phyloP scores from a whole-genome alignment of 805 yeast species.

The Isabelozyma heimii region DNA sequence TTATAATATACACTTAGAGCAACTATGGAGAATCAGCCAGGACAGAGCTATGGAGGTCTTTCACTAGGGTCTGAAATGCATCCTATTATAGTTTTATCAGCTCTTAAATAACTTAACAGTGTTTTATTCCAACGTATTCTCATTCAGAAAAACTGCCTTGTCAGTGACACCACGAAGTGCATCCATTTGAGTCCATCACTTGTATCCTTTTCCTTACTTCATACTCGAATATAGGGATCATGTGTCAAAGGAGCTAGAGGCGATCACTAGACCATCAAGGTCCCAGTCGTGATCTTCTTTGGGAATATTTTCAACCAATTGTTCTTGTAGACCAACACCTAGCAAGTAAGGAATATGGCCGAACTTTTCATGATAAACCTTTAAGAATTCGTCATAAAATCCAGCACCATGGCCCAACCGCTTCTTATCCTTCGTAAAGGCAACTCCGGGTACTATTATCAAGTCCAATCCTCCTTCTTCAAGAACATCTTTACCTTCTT shows the following conservation, averaged over 20 bases:
- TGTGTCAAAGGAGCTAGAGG: constrained; percentile 3
- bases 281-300: constrained; percentile 61
- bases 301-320: constrained; percentile 53
- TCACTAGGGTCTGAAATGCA: too few relatives aligned
- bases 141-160: too few relatives aligned
- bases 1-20: too few relatives aligned
- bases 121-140: too few relatives aligned
- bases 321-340: constrained; percentile 68
- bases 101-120: too few relatives aligned
- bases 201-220: too few relatives aligned
- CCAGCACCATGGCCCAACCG: constrained; percentile 95
- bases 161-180: too few relatives aligned
- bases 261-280: constrained; percentile 54
- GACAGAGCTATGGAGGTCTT: too few relatives aligned
- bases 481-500: constrained; percentile 24
- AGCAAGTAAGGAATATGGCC: constrained; percentile 42
- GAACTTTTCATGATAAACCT: constrained; percentile 14
- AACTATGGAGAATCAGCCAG: too few relatives aligned
- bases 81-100: too few relatives aligned
- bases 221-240: not conserved
- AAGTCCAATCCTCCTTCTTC: constrained; percentile 52
- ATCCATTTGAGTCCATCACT: too few relatives aligned
- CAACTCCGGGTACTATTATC: constrained; percentile 82
- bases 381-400: constrained; percentile 69
- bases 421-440: constrained; percentile 51